Conservation (phyloP, 495 filamentous ascomycete species). For the Cercophora samala region DNA sequence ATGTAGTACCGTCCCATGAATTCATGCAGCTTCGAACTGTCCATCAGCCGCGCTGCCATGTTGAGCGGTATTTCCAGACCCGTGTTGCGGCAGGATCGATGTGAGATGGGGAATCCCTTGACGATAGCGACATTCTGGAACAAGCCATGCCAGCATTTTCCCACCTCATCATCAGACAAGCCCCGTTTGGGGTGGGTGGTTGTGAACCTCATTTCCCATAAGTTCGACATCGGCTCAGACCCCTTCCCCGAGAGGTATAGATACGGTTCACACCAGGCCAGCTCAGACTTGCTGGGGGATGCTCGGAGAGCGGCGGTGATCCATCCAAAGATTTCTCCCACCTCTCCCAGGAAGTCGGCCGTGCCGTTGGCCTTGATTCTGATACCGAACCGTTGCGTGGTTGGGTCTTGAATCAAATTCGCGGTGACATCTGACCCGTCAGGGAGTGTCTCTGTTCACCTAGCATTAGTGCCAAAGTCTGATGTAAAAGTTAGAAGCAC, state of each 20-base stretch:
- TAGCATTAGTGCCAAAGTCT: not conserved
- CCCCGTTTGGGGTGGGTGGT: not conserved
- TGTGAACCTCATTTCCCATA: not conserved
- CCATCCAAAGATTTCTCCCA: not conserved
- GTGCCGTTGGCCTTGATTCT: not conserved
- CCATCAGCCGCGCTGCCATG: not conserved
- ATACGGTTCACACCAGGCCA: not conserved
- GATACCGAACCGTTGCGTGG: not conserved
- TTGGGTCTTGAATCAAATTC: not conserved
- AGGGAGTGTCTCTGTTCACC: not conserved
- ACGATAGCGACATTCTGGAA: not conserved
- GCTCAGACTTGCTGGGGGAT: not conserved
- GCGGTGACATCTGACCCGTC: not conserved
- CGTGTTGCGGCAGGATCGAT: not conserved
- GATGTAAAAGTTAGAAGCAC: not conserved
- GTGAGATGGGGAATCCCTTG: not conserved
- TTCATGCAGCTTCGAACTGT: not conserved
- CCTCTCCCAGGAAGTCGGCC: not conserved
- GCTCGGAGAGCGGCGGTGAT: not conserved
- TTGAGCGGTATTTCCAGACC: not conserved
- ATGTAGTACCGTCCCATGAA: not conserved
- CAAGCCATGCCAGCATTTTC: not conserved
- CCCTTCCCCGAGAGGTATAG: not conserved
- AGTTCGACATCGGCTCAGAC: not conserved
- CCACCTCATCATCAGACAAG: not conserved